A percentile compares a stretch with the other conserved stretches of the same genome.
Conservation (phyloP, 352 stramenopile genomes). For the Pythium chondricola region DNA sequence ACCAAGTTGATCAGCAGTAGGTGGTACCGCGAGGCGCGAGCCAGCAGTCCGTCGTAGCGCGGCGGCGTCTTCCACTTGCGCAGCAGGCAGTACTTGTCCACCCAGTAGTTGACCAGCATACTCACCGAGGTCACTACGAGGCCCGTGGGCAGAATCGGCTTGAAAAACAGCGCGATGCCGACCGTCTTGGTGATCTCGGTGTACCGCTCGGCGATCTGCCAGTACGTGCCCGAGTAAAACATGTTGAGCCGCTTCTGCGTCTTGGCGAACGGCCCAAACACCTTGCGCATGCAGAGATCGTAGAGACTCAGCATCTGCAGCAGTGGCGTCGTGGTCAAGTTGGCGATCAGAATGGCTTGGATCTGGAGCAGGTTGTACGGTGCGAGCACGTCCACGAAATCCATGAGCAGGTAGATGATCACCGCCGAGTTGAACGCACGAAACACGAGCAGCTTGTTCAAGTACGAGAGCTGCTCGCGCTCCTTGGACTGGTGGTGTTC, state of each 20-base stretch:
- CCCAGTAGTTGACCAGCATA: constrained; percentile 75
- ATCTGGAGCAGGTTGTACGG: constrained; percentile 69
- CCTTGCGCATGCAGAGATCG: constrained; percentile 35
- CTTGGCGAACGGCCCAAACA: constrained; percentile 42
- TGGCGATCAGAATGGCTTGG: constrained; percentile 70
- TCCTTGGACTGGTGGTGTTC: constrained; percentile 63
- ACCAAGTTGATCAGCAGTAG: constrained; percentile 55
- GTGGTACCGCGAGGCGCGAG: constrained; percentile 55
- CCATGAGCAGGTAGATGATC: constrained; percentile 72
- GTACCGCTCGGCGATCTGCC: constrained; percentile 59
- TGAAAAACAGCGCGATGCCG: constrained; percentile 61
- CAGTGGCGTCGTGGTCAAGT: constrained; percentile 61
- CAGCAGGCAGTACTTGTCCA: constrained; percentile 79
- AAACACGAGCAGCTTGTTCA: constrained; percentile 78
- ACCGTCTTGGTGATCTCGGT: constrained; percentile 65
- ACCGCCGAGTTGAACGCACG: constrained; percentile 68
- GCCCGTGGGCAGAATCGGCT: constrained; percentile 53
- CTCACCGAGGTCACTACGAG: constrained; percentile 57
- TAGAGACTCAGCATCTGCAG: constrained; percentile 57
- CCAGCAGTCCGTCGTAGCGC: constrained; percentile 54
- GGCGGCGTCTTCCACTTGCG: constrained; percentile 68
- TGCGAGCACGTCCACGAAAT: constrained; percentile 58
- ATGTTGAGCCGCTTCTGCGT: constrained; percentile 73
- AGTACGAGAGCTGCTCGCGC: constrained; percentile 59
- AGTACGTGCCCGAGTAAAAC: constrained; percentile 68